Percentiles rank a stretch among this genome's conserved stretches.
phyloP scores from a whole-genome alignment of 768 basidiomycete genomes.

The Russula abietina region DNA sequence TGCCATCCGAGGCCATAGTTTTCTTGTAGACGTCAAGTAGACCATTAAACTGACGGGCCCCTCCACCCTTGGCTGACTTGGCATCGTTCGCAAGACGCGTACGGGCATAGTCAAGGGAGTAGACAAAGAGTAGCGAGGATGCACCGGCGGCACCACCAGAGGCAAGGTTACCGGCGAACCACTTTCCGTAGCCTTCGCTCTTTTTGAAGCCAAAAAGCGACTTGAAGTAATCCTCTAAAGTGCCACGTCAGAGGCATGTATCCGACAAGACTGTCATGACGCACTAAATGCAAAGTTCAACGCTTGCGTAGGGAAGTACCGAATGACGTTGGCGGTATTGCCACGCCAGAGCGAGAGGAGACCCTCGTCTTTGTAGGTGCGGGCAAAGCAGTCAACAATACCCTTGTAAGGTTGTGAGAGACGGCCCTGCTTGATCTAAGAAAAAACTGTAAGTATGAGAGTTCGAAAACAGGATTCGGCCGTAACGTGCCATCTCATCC shows the following conservation, averaged over 20 bases:
- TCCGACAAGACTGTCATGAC: constrained; percentile 33
- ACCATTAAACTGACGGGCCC: constrained; percentile 96
- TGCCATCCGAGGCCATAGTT: constrained; percentile 95
- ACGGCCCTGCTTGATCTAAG: constrained; percentile 98
- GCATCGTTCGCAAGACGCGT: constrained; percentile 98
- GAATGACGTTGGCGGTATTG: constrained; percentile 99
- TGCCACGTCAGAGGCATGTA: constrained; percentile 22
- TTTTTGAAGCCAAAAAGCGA: constrained; percentile 98
- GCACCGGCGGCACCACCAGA: constrained; percentile 99
- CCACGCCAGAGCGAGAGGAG: constrained; percentile 95
- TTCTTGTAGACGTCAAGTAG: constrained; percentile 95
- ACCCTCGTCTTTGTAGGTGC: constrained; percentile 95
- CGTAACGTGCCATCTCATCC: constrained; percentile 90
- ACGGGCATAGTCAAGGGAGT: constrained; percentile 99
- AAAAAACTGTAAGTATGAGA: neutral
- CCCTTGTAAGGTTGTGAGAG: constrained; percentile 96
- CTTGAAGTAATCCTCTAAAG: constrained; percentile 94
- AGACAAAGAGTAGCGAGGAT: constrained; percentile 96
- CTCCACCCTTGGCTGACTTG: constrained; percentile 91
- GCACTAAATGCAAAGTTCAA: constrained; percentile 99
- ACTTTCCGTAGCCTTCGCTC: constrained; percentile 93
- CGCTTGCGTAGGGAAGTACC: constrained; percentile 99
- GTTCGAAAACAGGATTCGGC: constrained; percentile 6
- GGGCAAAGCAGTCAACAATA: constrained; percentile 81
- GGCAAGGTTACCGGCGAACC: constrained; percentile 97